phyloP scores from a whole-genome alignment of 768 basidiomycete species.

The Trametes villosa region DNA sequence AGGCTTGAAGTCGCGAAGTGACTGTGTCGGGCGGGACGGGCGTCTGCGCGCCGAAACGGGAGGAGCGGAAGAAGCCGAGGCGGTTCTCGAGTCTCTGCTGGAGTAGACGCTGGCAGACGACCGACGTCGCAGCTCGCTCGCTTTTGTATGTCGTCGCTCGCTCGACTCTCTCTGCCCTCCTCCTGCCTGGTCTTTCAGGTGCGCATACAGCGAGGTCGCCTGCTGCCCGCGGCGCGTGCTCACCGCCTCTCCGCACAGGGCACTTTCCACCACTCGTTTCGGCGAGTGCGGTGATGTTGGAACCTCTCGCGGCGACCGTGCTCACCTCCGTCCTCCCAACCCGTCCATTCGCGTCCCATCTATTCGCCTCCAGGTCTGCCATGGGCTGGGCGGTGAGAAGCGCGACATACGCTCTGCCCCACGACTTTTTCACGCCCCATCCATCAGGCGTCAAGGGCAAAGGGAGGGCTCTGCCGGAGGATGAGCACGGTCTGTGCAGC shows the following conservation, averaged over 20 bases:
- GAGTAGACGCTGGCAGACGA: neutral
- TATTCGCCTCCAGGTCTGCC: constrained; percentile 34
- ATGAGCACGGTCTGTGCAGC: constrained; percentile 15
- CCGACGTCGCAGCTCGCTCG: constrained; percentile 4
- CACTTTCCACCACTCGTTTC: constrained; percentile 26
- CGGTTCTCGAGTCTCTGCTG: constrained; percentile 13
- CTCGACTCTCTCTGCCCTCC: constrained; percentile 15
- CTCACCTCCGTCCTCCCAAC: constrained; percentile 49
- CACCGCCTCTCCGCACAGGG: constrained; percentile 4
- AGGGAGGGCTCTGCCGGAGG: constrained; percentile 41
- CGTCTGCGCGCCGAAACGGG: constrained; percentile 3
- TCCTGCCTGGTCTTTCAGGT: constrained; percentile 21
- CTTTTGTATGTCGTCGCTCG: constrained; percentile 24
- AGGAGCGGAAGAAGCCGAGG: constrained; percentile 18
- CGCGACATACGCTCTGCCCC: constrained; percentile 38
- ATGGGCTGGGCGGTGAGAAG: constrained; percentile 37
- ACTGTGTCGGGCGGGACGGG: neutral
- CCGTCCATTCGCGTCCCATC: constrained; percentile 32
- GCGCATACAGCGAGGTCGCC: neutral
- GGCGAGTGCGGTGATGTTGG: constrained; percentile 56
- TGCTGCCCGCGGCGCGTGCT: neutral
- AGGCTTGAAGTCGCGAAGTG: neutral
- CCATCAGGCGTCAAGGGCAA: constrained; percentile 53
- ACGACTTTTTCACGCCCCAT: constrained; percentile 60
- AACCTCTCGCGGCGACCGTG: constrained; percentile 61